Conservation (phyloP, 108 stramenopile species). For the Cylindrotheca closterium region DNA sequence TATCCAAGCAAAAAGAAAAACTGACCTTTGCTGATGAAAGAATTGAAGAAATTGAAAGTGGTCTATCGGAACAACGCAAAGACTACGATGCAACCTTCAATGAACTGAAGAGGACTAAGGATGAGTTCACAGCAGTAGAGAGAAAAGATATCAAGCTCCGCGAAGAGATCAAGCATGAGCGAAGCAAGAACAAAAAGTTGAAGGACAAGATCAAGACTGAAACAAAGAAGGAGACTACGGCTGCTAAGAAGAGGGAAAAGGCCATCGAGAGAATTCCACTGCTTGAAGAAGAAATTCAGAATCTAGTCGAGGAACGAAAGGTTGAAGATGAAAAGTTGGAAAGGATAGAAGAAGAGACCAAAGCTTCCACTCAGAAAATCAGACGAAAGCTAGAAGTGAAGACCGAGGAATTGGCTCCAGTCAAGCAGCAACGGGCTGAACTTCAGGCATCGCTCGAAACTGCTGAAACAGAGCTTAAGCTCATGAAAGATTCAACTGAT, state of each 20-base stretch:
- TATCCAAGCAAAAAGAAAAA: slow-evolving; percentile 47
- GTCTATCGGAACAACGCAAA: slow-evolving; percentile 44
- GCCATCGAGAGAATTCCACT: slow-evolving; percentile 67
- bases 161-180: slow-evolving; percentile 90
- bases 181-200: slow-evolving; percentile 72
- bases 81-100: slow-evolving; percentile 64
- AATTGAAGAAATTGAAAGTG: slow-evolving; percentile 63
- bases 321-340: slow-evolving; percentile 78
- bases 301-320: slow-evolving; percentile 38
- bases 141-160: slow-evolving; percentile 90
- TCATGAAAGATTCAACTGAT: slow-evolving; percentile 75
- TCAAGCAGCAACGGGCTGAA: slow-evolving; percentile 77
- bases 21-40: slow-evolving; percentile 48
- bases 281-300: slow-evolving; percentile 60
- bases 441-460: slow-evolving; percentile 78
- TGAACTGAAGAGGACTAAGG: slow-evolving; percentile 74
- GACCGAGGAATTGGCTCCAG: slow-evolving; percentile 82
- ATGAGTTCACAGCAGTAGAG: slow-evolving; percentile 89
- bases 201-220: slow-evolving; percentile 68
- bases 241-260: slow-evolving; percentile 40
- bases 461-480: slow-evolving; percentile 77
- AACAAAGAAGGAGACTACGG: slow-evolving; percentile 56
- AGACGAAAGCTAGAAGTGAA: slow-evolving; percentile 84
- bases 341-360: slow-evolving; percentile 73
- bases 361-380: slow-evolving; percentile 75